phyloP scores from a whole-genome alignment of 2,329 filamentous ascomycete species.

The Colletotrichum godetiae region DNA sequence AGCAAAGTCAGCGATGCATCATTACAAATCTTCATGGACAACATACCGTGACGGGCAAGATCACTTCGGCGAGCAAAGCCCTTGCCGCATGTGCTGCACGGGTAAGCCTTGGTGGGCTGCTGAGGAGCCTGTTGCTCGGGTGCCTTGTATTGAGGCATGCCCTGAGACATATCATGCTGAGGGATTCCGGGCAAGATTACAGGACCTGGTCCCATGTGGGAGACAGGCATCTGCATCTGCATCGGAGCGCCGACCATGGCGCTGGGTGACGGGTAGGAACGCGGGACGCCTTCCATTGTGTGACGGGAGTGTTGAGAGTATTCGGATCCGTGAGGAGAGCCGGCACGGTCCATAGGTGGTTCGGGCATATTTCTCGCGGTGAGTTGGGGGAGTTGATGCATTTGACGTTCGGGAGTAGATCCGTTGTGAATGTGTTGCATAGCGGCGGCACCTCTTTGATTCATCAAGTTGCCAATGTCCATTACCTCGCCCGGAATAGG shows the following conservation, averaged over 20 bases:
- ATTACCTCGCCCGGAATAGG: slow-evolving; percentile 60
- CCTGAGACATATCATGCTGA: slow-evolving; percentile 42
- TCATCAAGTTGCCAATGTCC: slow-evolving; percentile 65
- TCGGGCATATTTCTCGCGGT: slow-evolving; percentile 39
- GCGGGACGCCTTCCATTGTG: slow-evolving; percentile 55
- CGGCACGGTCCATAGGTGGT: slow-evolving; percentile 61
- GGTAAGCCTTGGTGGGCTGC: slow-evolving; percentile 54
- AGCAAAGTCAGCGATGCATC: slow-evolving; percentile 39
- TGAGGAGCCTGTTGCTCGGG: slow-evolving; percentile 32
- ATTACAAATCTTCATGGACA: background rate
- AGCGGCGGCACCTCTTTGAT: slow-evolving; percentile 57
- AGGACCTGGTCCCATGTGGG: slow-evolving; percentile 42
- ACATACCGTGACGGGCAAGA: slow-evolving; percentile 90
- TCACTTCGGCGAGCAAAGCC: slow-evolving; percentile 94
- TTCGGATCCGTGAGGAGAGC: slow-evolving; percentile 70
- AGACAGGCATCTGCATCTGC: slow-evolving; percentile 57
- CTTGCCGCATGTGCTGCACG: slow-evolving; percentile 90
- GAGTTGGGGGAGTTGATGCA: slow-evolving; percentile 42
- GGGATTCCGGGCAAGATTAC: slow-evolving; percentile 58
- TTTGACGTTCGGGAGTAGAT: slow-evolving; percentile 40
- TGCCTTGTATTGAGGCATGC: slow-evolving; percentile 40
- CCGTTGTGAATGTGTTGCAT: slow-evolving; percentile 39
- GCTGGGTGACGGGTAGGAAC: slow-evolving; percentile 65
- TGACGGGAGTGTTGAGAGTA: slow-evolving; percentile 66
- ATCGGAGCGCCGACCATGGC: slow-evolving; percentile 54